These are phyloP conservation scores for Sicyos baderoa DNA, from an alignment of 306 rosid species.

Conservation along the genomic window DNA sequence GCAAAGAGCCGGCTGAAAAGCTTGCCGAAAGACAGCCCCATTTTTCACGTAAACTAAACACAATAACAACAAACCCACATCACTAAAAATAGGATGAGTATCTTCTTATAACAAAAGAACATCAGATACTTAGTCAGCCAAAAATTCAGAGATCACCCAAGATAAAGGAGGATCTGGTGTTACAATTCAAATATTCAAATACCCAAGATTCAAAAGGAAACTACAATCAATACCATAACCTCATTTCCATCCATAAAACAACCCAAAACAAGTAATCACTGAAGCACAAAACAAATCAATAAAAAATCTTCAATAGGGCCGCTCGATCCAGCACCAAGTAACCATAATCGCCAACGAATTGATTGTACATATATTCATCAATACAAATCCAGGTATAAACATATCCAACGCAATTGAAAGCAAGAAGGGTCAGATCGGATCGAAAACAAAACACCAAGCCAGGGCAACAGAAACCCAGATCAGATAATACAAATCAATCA, in stretches of 20 bases:
- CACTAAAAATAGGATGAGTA: background rate
- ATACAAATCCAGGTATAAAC: background rate
- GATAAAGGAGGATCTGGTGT: background rate
- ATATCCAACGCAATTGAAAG: background rate
- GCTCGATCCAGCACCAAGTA: background rate
- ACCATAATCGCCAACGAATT: background rate
- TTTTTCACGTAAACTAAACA: conserved; percentile 32
- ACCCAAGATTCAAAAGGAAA: background rate
- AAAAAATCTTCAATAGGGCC: background rate
- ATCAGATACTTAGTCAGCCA: conserved; percentile 3
- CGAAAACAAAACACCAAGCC: background rate
- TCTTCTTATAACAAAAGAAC: background rate
- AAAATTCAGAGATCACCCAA: background rate
- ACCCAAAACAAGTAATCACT: background rate
- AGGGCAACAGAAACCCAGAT: conserved; percentile 8
- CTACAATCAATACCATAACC: background rate
- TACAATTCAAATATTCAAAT: background rate
- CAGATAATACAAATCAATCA: background rate
- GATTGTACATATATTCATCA: background rate
- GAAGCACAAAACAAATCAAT: background rate
- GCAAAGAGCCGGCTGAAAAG: conserved; percentile 80
- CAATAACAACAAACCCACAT: background rate
- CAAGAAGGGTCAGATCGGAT: conserved; percentile 3
- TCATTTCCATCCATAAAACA: background rate
- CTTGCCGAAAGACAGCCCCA: conserved; percentile 90